Conservation (phyloP, 495 filamentous ascomycete genomes). For the Lophiostoma macrostomum region DNA sequence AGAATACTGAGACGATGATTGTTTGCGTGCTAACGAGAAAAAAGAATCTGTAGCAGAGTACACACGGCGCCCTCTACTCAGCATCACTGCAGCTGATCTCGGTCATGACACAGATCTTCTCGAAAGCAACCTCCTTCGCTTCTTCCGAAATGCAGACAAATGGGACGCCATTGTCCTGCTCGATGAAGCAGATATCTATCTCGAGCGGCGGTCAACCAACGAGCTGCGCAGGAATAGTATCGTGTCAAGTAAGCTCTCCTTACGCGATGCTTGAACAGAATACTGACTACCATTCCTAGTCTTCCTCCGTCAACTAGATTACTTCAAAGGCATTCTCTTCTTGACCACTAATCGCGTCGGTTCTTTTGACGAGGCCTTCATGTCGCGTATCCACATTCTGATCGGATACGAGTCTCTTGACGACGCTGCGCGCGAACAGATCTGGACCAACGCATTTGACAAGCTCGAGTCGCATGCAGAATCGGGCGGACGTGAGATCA, state of each 20-base stretch:
- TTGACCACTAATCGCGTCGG: constrained; percentile 39
- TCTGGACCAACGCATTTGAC: no score
- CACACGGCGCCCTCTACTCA: constrained; percentile 37
- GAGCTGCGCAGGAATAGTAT: constrained; percentile 41
- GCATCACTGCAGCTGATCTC: constrained; percentile 36
- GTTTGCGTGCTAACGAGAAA: background rate
- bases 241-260: constrained; percentile 28
- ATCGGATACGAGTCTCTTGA: constrained; percentile 39
- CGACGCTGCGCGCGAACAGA: constrained; percentile 24
- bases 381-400: constrained; percentile 40
- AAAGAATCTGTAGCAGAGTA: constrained; percentile 38
- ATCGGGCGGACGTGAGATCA: background rate
- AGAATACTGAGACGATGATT: background rate
- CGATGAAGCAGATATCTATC: constrained; percentile 69
- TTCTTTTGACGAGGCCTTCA: constrained; percentile 40
- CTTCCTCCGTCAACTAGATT: constrained; percentile 51
- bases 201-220: constrained; percentile 44
- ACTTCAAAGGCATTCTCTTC: constrained; percentile 54
- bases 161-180: constrained; percentile 51
- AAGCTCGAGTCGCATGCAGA: background rate
- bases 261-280: no score
- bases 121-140: constrained; percentile 32
- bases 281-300: no score
- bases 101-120: constrained; percentile 33
- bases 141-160: constrained; percentile 38